phyloP scores from a whole-genome alignment of 176 grass and related monocot genomes.

The Triticum monococcum region DNA sequence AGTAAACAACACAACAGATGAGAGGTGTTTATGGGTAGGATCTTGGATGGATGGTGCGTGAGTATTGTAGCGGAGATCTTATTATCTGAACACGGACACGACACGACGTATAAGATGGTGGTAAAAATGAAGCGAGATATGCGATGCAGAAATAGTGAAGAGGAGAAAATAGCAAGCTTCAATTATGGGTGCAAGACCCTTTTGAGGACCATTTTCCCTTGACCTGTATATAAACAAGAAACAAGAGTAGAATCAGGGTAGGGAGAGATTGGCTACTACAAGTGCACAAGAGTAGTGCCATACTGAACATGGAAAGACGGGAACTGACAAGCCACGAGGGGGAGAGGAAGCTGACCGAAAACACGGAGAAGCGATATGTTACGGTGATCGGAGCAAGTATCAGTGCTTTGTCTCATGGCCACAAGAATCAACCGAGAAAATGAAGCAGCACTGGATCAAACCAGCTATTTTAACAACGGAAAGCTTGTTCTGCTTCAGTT shows the following conservation, averaged over 20 bases:
- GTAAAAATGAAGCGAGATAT: background rate
- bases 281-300: background rate
- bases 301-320: background rate
- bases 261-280: background rate
- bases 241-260: background rate
- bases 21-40: background rate
- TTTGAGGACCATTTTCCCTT: conserved; percentile 28
- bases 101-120: background rate
- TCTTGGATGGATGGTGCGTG: background rate
- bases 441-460: background rate
- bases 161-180: background rate
- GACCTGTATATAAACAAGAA: conserved; percentile 2
- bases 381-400: background rate
- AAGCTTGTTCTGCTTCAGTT: background rate
- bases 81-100: background rate
- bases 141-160: background rate
- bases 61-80: background rate
- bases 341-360: conserved; percentile 26
- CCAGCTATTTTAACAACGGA: background rate
- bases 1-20: background rate
- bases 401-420: conserved; percentile 2
- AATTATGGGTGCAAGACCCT: background rate
- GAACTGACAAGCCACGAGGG: background rate
- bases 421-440: background rate
- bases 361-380: conserved; percentile 5